A percentile compares a stretch with the other conserved stretches of the same genome.
Evolutionary conservation across 768 basidiomycete genomes (phyloP).

Genomic region (Clavaria fumosa): DNA sequence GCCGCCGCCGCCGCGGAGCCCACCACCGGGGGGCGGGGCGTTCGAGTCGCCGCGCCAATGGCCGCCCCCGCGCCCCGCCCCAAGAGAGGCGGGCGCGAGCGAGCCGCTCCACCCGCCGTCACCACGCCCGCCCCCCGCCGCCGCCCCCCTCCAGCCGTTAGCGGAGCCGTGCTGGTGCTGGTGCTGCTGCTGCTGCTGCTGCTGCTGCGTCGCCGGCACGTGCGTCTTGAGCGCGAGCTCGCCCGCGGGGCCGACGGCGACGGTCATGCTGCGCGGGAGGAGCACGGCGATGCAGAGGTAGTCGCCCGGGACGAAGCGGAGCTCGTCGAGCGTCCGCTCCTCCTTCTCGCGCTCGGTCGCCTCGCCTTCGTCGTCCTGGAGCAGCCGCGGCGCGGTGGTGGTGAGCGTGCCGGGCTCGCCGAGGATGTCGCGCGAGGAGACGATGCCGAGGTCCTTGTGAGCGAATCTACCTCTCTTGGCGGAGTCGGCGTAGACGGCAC

Average conservation of each 20-base stretch:
- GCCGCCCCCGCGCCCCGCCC: conserved; percentile 39
- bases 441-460: conserved; percentile 66
- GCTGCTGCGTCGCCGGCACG: conserved; percentile 15
- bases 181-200: no score
- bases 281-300: conserved; percentile 61
- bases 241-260: conserved; percentile 18
- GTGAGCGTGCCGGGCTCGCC: conserved; percentile 59
- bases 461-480: conserved; percentile 55
- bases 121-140: conserved; percentile 20
- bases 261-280: conserved; percentile 49
- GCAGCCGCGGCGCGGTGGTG: conserved; percentile 40
- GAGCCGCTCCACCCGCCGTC: conserved; percentile 36
- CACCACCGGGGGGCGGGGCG: conserved; percentile 21
- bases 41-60: conserved; percentile 67
- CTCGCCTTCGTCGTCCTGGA: conserved; percentile 33
- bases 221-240: conserved; percentile 41
- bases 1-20: conserved; percentile 28
- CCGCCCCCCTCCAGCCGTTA: conserved; percentile 20
- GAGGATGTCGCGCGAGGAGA: conserved; percentile 73
- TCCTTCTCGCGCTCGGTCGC: conserved; percentile 35
- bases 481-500: conserved; percentile 63
- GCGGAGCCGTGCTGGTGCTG: conserved; percentile 11
- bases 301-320: conserved; percentile 70
- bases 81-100: conserved; percentile 19
- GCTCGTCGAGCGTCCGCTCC: conserved; percentile 62